Percentiles rank a stretch among this genome's conserved stretches.
Conservation (phyloP, 1,139 yeast species). For the Arxiozyma slooffiae region DNA sequence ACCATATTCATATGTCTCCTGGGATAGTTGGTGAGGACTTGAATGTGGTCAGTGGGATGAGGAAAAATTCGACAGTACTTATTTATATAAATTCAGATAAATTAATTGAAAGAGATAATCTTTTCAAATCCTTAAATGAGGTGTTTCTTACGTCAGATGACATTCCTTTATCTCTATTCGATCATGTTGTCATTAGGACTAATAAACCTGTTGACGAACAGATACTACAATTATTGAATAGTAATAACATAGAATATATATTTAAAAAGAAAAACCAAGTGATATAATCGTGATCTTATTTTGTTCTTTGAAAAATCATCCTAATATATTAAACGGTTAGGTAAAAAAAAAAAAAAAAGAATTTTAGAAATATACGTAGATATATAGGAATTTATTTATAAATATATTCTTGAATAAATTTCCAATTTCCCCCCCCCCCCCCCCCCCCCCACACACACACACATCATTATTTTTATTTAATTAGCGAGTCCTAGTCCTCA, state of each 20-base stretch:
- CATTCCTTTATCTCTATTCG: conserved; percentile 41
- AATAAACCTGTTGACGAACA: not conserved
- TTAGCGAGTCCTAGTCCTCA: conserved; percentile 8
- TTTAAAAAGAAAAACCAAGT: not conserved
- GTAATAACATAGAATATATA: conserved; percentile 6
- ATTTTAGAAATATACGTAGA: not conserved
- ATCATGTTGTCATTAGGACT: conserved; percentile 28
- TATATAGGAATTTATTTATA: not conserved
- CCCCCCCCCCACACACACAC: no score
- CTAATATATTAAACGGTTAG: not conserved
- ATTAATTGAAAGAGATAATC: conserved; percentile 33
- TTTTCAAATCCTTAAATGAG: conserved; percentile 55
- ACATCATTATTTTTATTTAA: not conserved
- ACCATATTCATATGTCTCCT: conserved; percentile 72
- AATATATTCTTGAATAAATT: not conserved
- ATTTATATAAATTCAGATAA: conserved; percentile 49
- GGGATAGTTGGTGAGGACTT: conserved; percentile 32
- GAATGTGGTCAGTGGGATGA: conserved; percentile 58
- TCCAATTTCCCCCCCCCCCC: no score
- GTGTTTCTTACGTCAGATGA: conserved; percentile 67
- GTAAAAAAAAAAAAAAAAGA: not conserved
- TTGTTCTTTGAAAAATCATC: not conserved
- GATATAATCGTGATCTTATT: not conserved
- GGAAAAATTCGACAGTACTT: conserved; percentile 48
- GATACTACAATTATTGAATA: conserved; percentile 1